phyloP scores from a whole-genome alignment of 202 grass and related monocot species.

The Musa balbisiana region DNA sequence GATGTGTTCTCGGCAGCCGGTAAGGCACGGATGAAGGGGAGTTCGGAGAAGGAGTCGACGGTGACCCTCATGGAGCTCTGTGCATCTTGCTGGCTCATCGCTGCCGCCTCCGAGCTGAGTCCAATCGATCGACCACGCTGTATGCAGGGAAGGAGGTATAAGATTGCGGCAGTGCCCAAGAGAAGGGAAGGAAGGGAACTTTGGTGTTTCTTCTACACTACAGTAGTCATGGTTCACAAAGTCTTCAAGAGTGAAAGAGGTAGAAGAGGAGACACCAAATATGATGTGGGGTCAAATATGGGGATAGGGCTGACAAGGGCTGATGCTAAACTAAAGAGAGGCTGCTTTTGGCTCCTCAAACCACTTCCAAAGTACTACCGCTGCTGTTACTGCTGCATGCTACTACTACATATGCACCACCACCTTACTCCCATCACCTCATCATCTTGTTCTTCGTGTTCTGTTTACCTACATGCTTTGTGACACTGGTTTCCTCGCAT shows the following conservation, averaged over 20 bases:
- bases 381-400: background rate
- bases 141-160: no score
- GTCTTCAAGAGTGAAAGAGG: background rate
- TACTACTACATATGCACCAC: background rate
- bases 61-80: conserved; percentile 5
- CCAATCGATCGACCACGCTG: no score
- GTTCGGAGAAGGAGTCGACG: conserved; percentile 68
- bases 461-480: no score
- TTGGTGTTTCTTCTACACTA: no score
- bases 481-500: conserved; percentile 5
- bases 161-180: no score
- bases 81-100: conserved; percentile 15
- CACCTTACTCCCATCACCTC: background rate
- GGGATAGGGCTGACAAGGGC: background rate
- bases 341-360: no score
- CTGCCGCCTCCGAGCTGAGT: background rate
- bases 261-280: background rate
- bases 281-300: background rate
- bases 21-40: conserved; percentile 42
- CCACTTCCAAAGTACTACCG: no score
- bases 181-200: background rate
- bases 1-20: background rate
- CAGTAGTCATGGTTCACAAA: no score
- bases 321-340: background rate
- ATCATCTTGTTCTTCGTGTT: background rate